Evolutionary conservation across 2,329 filamentous ascomycete species (phyloP), one percentile per base, ranked within the genome.

Genomic region (Alternaria angustiovoidea): DNA sequence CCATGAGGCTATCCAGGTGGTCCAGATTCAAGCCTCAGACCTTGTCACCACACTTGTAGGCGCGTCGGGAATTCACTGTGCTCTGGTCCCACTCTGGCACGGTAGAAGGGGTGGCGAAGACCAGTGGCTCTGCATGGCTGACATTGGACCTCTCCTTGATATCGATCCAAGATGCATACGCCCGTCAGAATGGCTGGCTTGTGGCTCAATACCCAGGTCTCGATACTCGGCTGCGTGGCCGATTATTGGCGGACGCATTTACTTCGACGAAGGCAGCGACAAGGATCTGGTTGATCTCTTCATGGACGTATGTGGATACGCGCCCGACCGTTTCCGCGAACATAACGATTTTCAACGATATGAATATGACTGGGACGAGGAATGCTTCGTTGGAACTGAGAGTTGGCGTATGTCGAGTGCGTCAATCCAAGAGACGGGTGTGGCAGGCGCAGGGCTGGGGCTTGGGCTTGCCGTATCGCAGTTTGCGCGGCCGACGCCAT

Each of bases 171-270:
- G 8, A 41, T 42, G 39, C 20, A 28, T 57, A 1, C 30, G 39
- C 6, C 18, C 28, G 1, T 52, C 55, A 38, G 55, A 57, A 42
- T 57, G 55, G 55, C 41, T 57, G 36, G 55, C 55, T 1, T 39
- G 55, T 12, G 55, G 55, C 5, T 34, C 42, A 2, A 46, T 57
- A 34, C 22, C 39, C 5, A 51, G 12, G 12, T 26, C 14, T 20
- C 39, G 55, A 22, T 47, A 38, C 39, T 30, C n/a, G 22, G 47
- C 48, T 3, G 47, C 41, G 22, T 57, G 55, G 55, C 55, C 55
- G 1, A 32, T 57, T 12, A 32, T 54, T 20, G 38, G 22, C 1
- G 51, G 44, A 0, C 42, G 43, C 16, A 28, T 54, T 5, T 41
- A 22, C 8, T 54, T 49, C 30, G 44, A 49, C 3, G 30, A 53